Percentiles rank a stretch among this genome's conserved stretches.
phyloP scores from a whole-genome alignment of 75 land plant genomes.

The Cupressus sempervirens region DNA sequence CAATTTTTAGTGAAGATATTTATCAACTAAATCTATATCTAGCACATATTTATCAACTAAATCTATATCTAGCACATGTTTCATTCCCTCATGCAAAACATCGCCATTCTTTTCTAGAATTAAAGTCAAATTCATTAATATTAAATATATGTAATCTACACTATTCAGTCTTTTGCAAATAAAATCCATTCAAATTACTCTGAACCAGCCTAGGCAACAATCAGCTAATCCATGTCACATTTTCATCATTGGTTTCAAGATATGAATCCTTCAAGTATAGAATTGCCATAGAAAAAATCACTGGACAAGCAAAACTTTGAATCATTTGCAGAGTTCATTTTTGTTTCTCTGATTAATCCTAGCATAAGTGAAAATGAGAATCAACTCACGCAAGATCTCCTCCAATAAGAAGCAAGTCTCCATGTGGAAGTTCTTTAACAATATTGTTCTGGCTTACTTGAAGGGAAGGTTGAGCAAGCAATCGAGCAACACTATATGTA shows the following conservation, averaged over 20 bases:
- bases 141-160: neutral
- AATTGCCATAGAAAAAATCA: neutral
- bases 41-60: no score
- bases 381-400: slow-evolving; percentile 96
- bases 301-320: neutral
- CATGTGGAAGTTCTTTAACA: slow-evolving; percentile 56
- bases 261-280: neutral
- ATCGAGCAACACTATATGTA: slow-evolving; percentile 80
- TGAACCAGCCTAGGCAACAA: neutral
- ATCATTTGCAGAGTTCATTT: neutral
- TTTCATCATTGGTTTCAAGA: neutral
- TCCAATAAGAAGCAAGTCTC: slow-evolving; percentile 78
- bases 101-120: neutral
- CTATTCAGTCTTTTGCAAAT: neutral
- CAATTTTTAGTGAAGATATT: no score
- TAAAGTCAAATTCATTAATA: neutral
- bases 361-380: neutral
- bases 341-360: neutral
- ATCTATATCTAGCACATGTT: no score
- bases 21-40: no score
- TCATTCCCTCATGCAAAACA: neutral
- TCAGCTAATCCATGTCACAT: neutral
- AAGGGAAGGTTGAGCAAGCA: slow-evolving; percentile 89
- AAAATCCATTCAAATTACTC: neutral
- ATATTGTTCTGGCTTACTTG: slow-evolving; percentile 23